Percentiles rank a stretch among this genome's conserved stretches.
These are phyloP conservation scores for Cudoniella acicularis DNA, from an alignment of 495 filamentous ascomycete genomes.

Conservation along the genomic window DNA sequence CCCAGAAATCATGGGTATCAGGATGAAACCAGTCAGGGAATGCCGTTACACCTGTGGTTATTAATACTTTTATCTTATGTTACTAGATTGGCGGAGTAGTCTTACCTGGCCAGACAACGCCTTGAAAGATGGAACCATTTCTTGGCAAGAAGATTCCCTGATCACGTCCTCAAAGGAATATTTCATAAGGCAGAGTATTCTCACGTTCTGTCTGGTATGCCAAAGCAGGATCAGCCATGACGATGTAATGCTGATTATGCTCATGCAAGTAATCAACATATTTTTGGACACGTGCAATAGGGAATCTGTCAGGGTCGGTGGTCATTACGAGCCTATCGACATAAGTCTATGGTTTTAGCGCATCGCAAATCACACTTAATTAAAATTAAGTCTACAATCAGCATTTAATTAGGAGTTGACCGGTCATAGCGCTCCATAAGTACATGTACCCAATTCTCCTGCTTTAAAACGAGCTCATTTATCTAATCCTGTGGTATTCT, in stretches of 20 bases:
- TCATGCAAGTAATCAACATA: conserved; percentile 67
- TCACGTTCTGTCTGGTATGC: conserved; percentile 33
- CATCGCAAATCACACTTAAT: too few species aligned
- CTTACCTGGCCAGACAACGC: conserved; percentile 78
- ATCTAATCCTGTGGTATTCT: too few species aligned
- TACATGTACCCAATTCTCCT: too few species aligned
- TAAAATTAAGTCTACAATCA: too few species aligned
- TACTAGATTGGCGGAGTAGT: not conserved
- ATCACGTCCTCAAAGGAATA: conserved; percentile 43
- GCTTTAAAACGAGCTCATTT: too few species aligned
- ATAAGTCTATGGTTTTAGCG: too few species aligned
- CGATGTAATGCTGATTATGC: conserved; percentile 71
- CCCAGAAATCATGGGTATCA: conserved; percentile 66
- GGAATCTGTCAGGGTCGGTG: conserved; percentile 67
- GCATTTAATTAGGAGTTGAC: too few species aligned
- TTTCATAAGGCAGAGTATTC: not conserved
- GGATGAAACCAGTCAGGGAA: conserved; percentile 83
- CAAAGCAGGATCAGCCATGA: conserved; percentile 86
- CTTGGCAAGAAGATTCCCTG: conserved; percentile 60
- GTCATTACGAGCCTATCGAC: too few species aligned
- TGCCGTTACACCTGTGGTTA: conserved; percentile 42
- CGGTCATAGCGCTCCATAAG: too few species aligned
- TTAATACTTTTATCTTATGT: not conserved
- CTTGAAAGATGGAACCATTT: conserved; percentile 68
- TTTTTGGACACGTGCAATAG: conserved; percentile 58